Evolutionary conservation across 2,329 filamentous ascomycete species (phyloP), one percentile per base, ranked within the genome.

Genomic region (Calonectria crousiana): DNA sequence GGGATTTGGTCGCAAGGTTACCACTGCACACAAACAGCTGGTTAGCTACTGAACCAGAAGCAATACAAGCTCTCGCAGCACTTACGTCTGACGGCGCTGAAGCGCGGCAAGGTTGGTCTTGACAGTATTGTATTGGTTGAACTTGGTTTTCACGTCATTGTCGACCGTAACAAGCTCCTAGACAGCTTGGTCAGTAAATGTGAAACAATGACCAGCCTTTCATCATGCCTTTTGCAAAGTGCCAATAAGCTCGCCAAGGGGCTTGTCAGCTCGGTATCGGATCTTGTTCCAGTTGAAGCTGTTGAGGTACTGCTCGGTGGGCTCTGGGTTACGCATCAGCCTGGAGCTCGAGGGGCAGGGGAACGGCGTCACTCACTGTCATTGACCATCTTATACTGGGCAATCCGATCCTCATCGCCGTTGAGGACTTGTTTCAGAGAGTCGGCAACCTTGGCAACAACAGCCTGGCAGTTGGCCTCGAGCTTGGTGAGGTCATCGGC

Each of bases 251-350:
- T 98, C 96, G 71, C 92, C 90, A 75, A 99, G 91, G 66, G 96
- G 92, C 84, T 96, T 97, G 85, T 99, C 97, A 76, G 95, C 93
- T 81, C 97, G 93, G 86, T 98, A 99, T 84, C 98, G 97, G 86
- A 98, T 95, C 86, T 97, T 98, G 88, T 98, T 98, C 97, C 97
- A 99, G 78, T 92, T 91, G 86, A 98, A 99, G 70, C 91, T 93
- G 82, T 93, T 92, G 58, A 99, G 88, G 84, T 98, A 99, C 84
- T 96, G 94, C 81, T 98, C 96, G 74, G 96, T 95, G n/a, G 97
- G 96, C 85, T 98, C 96, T 98, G 84, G 44, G 72, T 75, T 36
- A 11, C 76, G 75, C 49, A 78, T 84, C 78, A 85, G 80, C 69
- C 58, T 60, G 44, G 34, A 38, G 47, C n/a, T 47, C 26, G 30